Conservation (phyloP, 768 basidiomycete genomes). For the Plicaturopsis crispa region DNA sequence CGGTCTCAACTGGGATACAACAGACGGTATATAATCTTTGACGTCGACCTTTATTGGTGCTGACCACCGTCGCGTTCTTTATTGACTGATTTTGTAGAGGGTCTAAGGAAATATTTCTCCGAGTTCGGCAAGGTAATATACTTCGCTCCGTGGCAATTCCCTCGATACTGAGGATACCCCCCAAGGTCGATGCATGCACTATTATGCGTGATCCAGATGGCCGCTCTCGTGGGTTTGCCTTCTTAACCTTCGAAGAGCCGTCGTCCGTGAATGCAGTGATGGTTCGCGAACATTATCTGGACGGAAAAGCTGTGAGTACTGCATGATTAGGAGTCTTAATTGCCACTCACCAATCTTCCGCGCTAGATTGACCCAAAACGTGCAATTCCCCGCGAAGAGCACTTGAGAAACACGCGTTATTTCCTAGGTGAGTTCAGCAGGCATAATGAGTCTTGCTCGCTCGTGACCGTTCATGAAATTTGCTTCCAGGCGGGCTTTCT, state of each 20-base stretch:
- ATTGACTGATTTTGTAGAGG: slow-evolving; percentile 31
- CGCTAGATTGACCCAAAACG: slow-evolving; percentile 81
- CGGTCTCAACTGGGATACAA: slow-evolving; percentile 87
- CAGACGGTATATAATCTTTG: slow-evolving; percentile 61
- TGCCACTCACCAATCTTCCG: slow-evolving; percentile 2
- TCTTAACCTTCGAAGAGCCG: slow-evolving; percentile 72
- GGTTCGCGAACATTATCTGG: slow-evolving; percentile 58
- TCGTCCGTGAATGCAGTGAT: slow-evolving; percentile 59
- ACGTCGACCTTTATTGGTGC: slow-evolving; percentile 10
- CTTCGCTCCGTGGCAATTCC: slow-evolving; percentile 5
- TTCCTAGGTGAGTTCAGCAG: too few species aligned
- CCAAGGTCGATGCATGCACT: slow-evolving; percentile 69
- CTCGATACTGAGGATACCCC: not conserved
- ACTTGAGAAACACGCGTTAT: slow-evolving; percentile 66
- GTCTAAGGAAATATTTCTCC: slow-evolving; percentile 63
- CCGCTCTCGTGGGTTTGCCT: slow-evolving; percentile 78
- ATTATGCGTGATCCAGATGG: slow-evolving; percentile 79
- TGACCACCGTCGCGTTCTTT: slow-evolving; percentile 9
- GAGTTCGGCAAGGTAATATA: slow-evolving; percentile 65
- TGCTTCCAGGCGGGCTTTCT: slow-evolving; percentile 67
- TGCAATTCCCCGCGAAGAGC: slow-evolving; percentile 79
- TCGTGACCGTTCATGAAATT: too few species aligned
- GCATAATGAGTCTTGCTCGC: too few species aligned
- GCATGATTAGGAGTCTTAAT: slow-evolving; percentile 6
- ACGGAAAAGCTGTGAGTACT: slow-evolving; percentile 65